Conservation (phyloP, 805 yeast species). For the Nakazawaea wickerhamii region DNA sequence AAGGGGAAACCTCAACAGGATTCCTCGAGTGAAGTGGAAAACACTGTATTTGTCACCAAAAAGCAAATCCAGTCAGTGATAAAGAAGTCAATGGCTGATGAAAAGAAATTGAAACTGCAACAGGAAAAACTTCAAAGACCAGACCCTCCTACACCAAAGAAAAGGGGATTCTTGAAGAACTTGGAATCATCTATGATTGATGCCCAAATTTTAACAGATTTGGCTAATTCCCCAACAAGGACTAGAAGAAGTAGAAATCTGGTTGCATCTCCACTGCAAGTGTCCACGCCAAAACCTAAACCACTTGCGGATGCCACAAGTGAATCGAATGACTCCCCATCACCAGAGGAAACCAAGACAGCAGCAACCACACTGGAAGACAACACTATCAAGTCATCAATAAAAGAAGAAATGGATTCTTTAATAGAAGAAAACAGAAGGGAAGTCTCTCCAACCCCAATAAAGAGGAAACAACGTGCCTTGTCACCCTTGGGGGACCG, state of each 20-base stretch:
- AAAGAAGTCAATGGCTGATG: not conserved
- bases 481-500: not conserved
- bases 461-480: not conserved
- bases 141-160: not conserved
- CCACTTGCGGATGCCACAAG: not conserved
- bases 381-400: not conserved
- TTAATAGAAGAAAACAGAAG: not conserved
- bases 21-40: not conserved
- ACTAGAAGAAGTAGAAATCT: not conserved
- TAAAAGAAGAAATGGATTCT: not conserved
- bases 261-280: not conserved
- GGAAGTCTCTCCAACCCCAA: conserved; percentile 9
- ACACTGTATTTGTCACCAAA: not conserved
- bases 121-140: not conserved
- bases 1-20: not conserved
- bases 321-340: not conserved
- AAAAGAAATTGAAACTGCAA: not conserved
- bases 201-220: not conserved
- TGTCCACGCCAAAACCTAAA: not conserved
- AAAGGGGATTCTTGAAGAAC: not conserved
- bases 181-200: conserved; percentile 2
- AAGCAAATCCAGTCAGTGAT: not conserved
- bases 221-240: not conserved
- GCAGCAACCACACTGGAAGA: too few species aligned
- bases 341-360: too few species aligned